phyloP scores from a whole-genome alignment of 371 early-diverging fungal genomes.

The Capillidium rhysosporum region DNA sequence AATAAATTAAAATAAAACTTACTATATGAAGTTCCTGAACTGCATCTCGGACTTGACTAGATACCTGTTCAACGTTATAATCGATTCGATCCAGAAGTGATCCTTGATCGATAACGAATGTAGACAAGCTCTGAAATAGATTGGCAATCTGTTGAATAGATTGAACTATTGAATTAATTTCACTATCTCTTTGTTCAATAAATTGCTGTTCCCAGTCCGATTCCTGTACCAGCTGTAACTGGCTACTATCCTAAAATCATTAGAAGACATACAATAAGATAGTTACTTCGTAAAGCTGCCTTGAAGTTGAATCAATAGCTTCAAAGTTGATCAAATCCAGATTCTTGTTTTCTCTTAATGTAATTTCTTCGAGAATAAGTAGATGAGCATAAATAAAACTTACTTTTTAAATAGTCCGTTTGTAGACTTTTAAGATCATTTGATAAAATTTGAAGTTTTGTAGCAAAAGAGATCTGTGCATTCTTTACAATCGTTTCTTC shows the following conservation, averaged over 20 bases:
- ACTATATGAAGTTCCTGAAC: constrained; percentile 69
- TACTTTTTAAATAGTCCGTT: constrained; percentile 70
- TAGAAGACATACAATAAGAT: constrained; percentile 32
- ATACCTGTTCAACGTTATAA: constrained; percentile 81
- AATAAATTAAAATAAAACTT: constrained; percentile 5
- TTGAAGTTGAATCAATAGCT: not conserved
- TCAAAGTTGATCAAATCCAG: not conserved
- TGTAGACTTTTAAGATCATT: constrained; percentile 62
- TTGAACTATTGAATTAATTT: constrained; percentile 78
- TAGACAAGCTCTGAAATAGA: constrained; percentile 79
- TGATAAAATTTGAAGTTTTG: constrained; percentile 74
- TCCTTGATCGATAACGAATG: constrained; percentile 93
- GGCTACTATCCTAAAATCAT: constrained; percentile 37
- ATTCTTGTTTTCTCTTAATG: not conserved
- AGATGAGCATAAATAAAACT: constrained; percentile 6
- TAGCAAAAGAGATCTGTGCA: constrained; percentile 72
- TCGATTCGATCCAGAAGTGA: constrained; percentile 92
- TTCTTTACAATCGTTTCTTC: constrained; percentile 55
- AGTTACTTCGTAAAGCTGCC: not conserved
- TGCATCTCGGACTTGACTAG: constrained; percentile 57
- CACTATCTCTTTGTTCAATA: constrained; percentile 67
- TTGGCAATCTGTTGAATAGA: constrained; percentile 81
- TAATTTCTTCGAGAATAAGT: not conserved
- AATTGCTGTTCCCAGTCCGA: constrained; percentile 28
- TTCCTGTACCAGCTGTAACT: constrained; percentile 45